Evolutionary conservation across 129 eudicot genomes (phyloP), one percentile per base, ranked within the genome.

Genomic region (Ambrosia trifida): DNA sequence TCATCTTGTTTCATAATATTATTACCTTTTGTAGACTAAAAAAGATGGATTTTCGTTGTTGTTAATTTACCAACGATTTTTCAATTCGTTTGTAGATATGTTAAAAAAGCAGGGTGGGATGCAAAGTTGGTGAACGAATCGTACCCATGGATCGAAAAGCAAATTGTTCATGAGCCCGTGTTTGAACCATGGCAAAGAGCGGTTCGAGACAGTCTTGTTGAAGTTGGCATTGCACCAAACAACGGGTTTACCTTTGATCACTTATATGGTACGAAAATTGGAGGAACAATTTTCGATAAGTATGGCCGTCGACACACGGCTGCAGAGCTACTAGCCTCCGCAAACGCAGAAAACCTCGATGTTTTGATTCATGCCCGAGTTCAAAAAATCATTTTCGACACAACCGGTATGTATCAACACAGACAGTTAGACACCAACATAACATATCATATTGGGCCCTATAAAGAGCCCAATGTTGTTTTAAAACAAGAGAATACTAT

Each of bases 191-290:
- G 93, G 93, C 99, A 94, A 71, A 74, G 64, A 69, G 89, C 97
- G 9, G 83, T 94, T 1, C 83, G 85, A 70, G 96, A 94, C 6
- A 77, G 96, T 60, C 86, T 89, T n/a, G 46, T 89, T 71, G 96
- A 93, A 40, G 66, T 71, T 32, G 98, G 96, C 33, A 64, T 93
- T 64, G 77, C 96, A 7, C 98, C 98, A 14, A 73, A 77, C 81
- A 93, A 93, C 51, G 98, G 98, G 14, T 93, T 87, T 83, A 89
- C 98, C 20, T 93, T 85, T 65, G 96, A 93, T 72, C 98, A 93
- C 67, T 31, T 89, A 66, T 87, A 89, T 30, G 98, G 98, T 47
- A 93, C 98, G 66, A 93, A 93, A 67, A 76, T 93, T 10, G 98
- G 98, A 4, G 99, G 99, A n/a, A 94, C 96, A 17, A 90, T 88